Percentiles rank a stretch among this genome's conserved stretches.
phyloP scores from a whole-genome alignment of 106 monocot species.

The Allium fistulosum region DNA sequence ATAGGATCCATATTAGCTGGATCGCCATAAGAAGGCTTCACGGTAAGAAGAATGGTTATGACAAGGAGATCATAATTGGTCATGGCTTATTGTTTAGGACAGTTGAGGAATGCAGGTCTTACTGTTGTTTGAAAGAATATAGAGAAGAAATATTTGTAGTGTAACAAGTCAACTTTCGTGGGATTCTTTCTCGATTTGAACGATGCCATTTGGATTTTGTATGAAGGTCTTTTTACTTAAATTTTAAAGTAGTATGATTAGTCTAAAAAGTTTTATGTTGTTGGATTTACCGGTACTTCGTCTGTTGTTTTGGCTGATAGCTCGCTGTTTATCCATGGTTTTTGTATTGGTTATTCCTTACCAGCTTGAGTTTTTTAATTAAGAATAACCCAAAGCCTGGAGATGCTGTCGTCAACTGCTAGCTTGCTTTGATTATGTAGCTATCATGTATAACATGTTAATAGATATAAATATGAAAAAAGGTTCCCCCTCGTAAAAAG shows the following conservation, averaged over 20 bases:
- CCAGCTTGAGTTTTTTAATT: too few relatives aligned
- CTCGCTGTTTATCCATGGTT: too few relatives aligned
- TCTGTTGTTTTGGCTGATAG: too few relatives aligned
- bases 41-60: background rate
- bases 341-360: too few relatives aligned
- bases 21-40: background rate
- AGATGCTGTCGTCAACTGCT: too few relatives aligned
- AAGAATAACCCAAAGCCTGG: too few relatives aligned
- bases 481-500: too few relatives aligned
- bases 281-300: background rate
- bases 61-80: background rate
- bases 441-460: too few relatives aligned
- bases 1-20: conserved; percentile 2
- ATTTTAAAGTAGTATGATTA: background rate
- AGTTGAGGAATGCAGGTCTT: background rate
- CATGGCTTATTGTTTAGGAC: background rate
- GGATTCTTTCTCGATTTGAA: background rate
- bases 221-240: background rate
- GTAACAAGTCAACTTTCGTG: background rate
- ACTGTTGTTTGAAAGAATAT: background rate
- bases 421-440: too few relatives aligned
- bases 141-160: background rate
- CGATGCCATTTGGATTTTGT: background rate
- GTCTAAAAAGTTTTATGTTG: background rate
- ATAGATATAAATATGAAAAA: too few relatives aligned